Evolutionary conservation across 2,329 filamentous ascomycete genomes (phyloP).

Genomic region (Stylonectria norvegica): DNA sequence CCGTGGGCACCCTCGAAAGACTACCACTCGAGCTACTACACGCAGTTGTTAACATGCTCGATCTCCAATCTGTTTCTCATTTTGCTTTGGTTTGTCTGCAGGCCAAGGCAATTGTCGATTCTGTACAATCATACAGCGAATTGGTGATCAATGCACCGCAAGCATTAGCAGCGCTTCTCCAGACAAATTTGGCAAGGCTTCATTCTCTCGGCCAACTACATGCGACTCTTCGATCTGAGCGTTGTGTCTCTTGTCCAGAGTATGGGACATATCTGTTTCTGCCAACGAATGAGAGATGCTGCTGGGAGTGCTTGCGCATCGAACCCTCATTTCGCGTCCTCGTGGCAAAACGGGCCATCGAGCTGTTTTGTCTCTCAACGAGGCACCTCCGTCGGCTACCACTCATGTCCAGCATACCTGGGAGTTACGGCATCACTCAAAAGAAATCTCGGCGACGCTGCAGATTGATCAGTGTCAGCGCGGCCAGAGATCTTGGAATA

Average conservation of each 20-base stretch:
- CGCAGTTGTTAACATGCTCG: conserved; percentile 19
- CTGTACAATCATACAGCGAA: conserved; percentile 36
- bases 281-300: conserved; percentile 27
- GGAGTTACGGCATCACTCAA: neutral
- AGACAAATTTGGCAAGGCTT: conserved; percentile 12
- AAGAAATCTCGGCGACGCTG: neutral
- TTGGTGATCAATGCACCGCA: conserved; percentile 36
- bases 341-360: neutral
- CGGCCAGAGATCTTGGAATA: conserved; percentile 3
- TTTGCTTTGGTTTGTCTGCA: conserved; percentile 20
- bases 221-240: conserved; percentile 13
- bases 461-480: conserved; percentile 6
- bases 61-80: conserved; percentile 21
- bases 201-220: conserved; percentile 17
- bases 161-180: conserved; percentile 17
- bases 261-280: conserved; percentile 28
- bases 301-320: conserved; percentile 20
- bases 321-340: conserved; percentile 18
- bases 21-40: conserved; percentile 20
- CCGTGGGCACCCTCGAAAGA: conserved; percentile 19
- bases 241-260: conserved; percentile 23
- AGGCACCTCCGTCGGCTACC: neutral
- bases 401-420: neutral
- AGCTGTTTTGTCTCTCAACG: neutral
- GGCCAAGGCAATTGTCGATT: conserved; percentile 18